A percentile compares a stretch with the other conserved stretches of the same genome.
These are phyloP conservation scores for Euphorbia tirucalli DNA, from an alignment of 345 rosid genomes.

Conservation along the genomic window DNA sequence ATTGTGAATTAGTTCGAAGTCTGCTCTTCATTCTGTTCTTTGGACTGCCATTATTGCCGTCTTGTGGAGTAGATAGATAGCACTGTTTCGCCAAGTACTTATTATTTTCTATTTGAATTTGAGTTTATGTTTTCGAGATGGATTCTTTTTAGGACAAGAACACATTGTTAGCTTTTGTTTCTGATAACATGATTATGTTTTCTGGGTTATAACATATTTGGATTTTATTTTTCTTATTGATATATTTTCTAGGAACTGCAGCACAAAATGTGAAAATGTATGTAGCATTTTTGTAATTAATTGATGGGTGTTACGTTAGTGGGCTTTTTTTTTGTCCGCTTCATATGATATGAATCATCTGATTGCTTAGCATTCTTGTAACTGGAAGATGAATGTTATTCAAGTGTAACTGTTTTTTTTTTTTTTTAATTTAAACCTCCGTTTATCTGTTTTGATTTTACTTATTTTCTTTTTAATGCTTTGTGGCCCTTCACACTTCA, in stretches of 20 bases:
- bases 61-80: neutral
- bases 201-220: neutral
- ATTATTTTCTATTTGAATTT: neutral
- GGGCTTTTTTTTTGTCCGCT: neutral
- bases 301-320: neutral
- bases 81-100: neutral
- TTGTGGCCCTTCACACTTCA: neutral
- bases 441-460: neutral
- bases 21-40: neutral
- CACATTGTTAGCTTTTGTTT: neutral
- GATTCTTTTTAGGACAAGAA: neutral
- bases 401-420: too few relatives aligned
- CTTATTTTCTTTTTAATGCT: too few relatives aligned
- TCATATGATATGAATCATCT: neutral
- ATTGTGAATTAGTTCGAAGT: neutral
- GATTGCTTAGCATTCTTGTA: too few relatives aligned
- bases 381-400: neutral
- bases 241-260: neutral
- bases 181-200: neutral
- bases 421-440: neutral
- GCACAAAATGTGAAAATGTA: neutral
- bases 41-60: neutral
- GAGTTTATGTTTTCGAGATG: neutral
- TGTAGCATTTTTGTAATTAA: neutral
- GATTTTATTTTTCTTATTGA: neutral